A percentile compares a stretch with the other conserved stretches of the same genome.
Evolutionary conservation across 257 asterid genomes (phyloP).

Genomic region (Nicotiana sylvestris): DNA sequence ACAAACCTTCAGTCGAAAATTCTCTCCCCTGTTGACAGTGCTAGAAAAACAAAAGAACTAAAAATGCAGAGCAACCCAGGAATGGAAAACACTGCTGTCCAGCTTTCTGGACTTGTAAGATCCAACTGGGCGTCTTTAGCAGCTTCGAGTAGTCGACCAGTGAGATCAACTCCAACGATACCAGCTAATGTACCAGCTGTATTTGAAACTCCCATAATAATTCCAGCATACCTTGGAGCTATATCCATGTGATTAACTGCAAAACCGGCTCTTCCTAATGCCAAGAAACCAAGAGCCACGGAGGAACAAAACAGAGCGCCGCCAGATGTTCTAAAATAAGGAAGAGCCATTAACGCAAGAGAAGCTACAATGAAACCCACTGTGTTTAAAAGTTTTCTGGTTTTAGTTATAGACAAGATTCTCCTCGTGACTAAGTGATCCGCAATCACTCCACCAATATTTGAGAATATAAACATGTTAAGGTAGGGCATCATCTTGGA

Average conservation of each 20-base stretch:
- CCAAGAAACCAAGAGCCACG: constrained; percentile 82
- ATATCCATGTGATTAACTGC: constrained; percentile 95
- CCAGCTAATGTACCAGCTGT: constrained; percentile 96
- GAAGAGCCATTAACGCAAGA: constrained; percentile 64
- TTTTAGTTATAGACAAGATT: constrained; percentile 59
- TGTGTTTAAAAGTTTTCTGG: constrained; percentile 74
- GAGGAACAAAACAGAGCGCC: constrained; percentile 82
- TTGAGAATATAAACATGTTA: constrained; percentile 85
- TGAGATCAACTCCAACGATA: constrained; percentile 79
- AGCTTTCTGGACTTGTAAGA: constrained; percentile 74
- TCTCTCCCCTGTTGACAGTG: constrained; percentile 84
- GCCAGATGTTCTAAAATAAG: constrained; percentile 61
- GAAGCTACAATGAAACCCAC: constrained; percentile 76
- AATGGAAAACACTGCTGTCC: constrained; percentile 71
- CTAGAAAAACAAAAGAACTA: constrained; percentile 64
- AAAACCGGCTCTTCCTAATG: constrained; percentile 94
- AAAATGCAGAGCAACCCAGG: constrained; percentile 78
- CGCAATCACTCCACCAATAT: constrained; percentile 81
- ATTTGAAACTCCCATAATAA: constrained; percentile 92
- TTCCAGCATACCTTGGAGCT: constrained; percentile 94
- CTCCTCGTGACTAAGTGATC: constrained; percentile 63
- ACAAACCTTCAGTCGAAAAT: constrained; percentile 61
- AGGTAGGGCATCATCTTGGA: constrained; percentile 90
- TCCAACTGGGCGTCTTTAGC: constrained; percentile 68
- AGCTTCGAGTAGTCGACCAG: constrained; percentile 84